Evolutionary conservation across 78 protist genomes (phyloP).

Genomic region (Corallochytrium limacisporum): DNA sequence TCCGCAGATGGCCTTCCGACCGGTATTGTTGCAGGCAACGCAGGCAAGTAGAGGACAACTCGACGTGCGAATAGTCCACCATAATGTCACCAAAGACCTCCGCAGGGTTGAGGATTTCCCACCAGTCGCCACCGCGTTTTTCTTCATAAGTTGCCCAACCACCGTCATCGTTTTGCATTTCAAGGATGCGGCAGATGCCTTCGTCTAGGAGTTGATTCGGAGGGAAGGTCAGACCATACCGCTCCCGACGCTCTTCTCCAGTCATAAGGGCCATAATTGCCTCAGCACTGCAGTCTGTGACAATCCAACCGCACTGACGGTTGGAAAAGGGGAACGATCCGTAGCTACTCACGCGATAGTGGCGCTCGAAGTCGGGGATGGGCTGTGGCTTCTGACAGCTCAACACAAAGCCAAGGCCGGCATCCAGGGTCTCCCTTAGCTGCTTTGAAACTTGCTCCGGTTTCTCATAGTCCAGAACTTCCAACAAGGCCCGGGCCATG

Average conservation of each 20-base stretch:
- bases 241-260: no score
- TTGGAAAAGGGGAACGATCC: slow-evolving; percentile 84
- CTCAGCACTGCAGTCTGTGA: slow-evolving; percentile 80
- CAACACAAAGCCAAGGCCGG: no score
- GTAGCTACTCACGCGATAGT: slow-evolving; percentile 49
- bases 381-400: neutral
- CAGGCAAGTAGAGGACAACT: slow-evolving; percentile 54
- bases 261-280: slow-evolving; percentile 57
- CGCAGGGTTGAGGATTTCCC: slow-evolving; percentile 71
- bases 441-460: no score
- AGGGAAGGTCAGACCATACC: no score
- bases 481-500: slow-evolving; percentile 55
- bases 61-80: slow-evolving; percentile 72
- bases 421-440: no score
- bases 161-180: slow-evolving; percentile 61
- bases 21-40: slow-evolving; percentile 54
- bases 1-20: no score
- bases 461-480: slow-evolving; percentile 5
- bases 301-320: slow-evolving; percentile 71
- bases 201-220: no score
- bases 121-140: slow-evolving; percentile 32
- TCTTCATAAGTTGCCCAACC: slow-evolving; percentile 74
- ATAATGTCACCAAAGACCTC: slow-evolving; percentile 78
- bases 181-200: no score
- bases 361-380: neutral